These are phyloP conservation scores for Hymenochaete sp. DNA, from an alignment of 1,284 basidiomycete genomes.

Conservation along the genomic window DNA sequence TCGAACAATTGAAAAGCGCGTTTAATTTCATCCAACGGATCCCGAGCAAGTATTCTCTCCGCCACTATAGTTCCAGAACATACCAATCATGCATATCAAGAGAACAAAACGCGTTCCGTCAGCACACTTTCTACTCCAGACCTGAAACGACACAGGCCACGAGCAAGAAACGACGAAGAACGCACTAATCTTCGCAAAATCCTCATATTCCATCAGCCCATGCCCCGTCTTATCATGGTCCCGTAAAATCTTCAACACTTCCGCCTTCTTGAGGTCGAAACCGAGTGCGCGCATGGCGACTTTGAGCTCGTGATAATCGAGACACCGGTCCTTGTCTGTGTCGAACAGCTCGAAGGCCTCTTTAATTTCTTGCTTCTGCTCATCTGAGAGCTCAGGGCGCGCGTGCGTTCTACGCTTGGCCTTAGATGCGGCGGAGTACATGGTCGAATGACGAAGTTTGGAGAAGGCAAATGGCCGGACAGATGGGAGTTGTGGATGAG, in stretches of 20 bases:
- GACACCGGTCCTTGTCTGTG: constrained; percentile 94
- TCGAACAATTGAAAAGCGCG: constrained; percentile 96
- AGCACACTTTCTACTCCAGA: background rate
- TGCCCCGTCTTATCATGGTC: constrained; percentile 88
- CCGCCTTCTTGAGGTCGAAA: constrained; percentile 97
- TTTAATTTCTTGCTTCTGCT: constrained; percentile 96
- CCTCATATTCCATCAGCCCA: constrained; percentile 90
- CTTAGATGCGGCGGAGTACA: constrained; percentile 73
- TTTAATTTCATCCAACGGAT: constrained; percentile 94
- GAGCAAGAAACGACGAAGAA: constrained; percentile 25
- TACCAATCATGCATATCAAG: constrained; percentile 22
- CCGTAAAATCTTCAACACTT: constrained; percentile 89
- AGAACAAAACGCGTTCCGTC: background rate
- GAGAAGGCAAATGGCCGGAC: background rate
- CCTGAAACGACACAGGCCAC: background rate
- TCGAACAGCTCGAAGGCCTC: constrained; percentile 99
- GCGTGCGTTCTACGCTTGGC: constrained; percentile 61
- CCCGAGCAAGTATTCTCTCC: constrained; percentile 85
- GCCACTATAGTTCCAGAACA: constrained; percentile 58
- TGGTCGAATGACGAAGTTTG: constrained; percentile 25
- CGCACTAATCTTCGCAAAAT: constrained; percentile 94
- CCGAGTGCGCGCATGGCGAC: constrained; percentile 97
- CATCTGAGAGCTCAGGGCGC: constrained; percentile 81
- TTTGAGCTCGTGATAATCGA: constrained; percentile 98
- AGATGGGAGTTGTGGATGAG: background rate